These are phyloP conservation scores for Collybiopsis luxurians DNA, from an alignment of 768 basidiomycete species.

Conservation along the genomic window DNA sequence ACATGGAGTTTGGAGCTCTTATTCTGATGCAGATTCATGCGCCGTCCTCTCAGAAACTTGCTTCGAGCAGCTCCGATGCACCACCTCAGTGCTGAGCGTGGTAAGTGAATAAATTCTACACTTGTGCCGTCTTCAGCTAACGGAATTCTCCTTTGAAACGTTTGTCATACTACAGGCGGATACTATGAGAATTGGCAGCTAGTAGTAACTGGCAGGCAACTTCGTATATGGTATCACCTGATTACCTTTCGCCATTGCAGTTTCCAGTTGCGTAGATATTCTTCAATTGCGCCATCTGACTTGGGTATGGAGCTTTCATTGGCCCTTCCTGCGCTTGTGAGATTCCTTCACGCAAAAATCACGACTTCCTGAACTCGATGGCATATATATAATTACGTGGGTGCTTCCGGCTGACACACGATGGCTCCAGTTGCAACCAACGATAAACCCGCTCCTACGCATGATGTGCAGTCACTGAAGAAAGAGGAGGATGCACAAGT, in stretches of 20 bases:
- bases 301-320: not conserved
- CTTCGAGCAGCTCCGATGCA: no score
- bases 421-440: conserved; percentile 53
- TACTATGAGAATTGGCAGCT: no score
- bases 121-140: no score
- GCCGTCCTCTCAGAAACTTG: no score
- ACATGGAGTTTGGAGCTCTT: no score
- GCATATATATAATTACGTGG: not conserved
- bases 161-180: no score
- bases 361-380: not conserved
- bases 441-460: conserved; percentile 24
- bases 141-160: no score
- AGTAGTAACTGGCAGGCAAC: no score
- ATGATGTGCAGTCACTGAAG: conserved; percentile 19
- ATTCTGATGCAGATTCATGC: no score
- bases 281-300: conserved; percentile 1
- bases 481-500: conserved; percentile 24
- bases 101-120: no score
- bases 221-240: not conserved
- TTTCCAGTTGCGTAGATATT: not conserved
- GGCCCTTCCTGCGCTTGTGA: not conserved
- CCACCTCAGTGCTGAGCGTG: no score
- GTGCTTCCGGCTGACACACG: not conserved
- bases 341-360: conserved; percentile 2
- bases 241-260: not conserved